Conservation (phyloP, 371 early-diverging fungal genomes). For the Mortierella sp. region DNA sequence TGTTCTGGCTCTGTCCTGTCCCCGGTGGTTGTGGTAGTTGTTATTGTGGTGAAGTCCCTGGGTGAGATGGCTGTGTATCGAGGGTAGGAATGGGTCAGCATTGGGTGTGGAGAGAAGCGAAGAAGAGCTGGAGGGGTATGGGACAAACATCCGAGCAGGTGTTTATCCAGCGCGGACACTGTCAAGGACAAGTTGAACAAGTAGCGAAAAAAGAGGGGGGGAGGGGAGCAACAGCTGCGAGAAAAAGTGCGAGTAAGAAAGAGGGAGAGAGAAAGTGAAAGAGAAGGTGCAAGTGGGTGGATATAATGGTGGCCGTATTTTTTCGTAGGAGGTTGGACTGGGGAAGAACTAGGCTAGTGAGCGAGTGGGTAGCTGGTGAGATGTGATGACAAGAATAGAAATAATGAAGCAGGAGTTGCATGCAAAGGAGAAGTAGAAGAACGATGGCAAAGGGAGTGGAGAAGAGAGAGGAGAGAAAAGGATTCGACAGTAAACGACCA, state of each 20-base stretch:
- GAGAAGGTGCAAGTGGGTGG: too few relatives aligned
- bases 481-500: background rate
- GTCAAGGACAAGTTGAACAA: background rate
- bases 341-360: background rate
- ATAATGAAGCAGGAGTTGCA: background rate
- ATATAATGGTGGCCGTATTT: background rate
- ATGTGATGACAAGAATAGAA: conserved; percentile 1
- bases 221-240: background rate
- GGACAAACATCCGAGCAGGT: conserved; percentile 11
- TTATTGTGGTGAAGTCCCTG: background rate
- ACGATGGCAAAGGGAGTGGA: background rate
- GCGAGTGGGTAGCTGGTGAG: background rate
- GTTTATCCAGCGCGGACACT: conserved; percentile 9
- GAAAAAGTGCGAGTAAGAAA: background rate
- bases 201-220: background rate
- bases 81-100: background rate
- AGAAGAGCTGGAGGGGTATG: background rate
- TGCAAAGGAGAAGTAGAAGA: background rate
- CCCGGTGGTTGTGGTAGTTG: background rate
- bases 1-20: conserved; percentile 12
- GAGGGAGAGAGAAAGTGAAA: too few relatives aligned
- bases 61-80: conserved; percentile 2
- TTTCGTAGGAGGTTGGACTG: background rate
- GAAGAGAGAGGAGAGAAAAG: background rate
- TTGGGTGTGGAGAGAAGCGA: background rate